These are phyloP conservation scores for Acorus gramineus DNA, from an alignment of 106 monocot species.

Conservation along the genomic window DNA sequence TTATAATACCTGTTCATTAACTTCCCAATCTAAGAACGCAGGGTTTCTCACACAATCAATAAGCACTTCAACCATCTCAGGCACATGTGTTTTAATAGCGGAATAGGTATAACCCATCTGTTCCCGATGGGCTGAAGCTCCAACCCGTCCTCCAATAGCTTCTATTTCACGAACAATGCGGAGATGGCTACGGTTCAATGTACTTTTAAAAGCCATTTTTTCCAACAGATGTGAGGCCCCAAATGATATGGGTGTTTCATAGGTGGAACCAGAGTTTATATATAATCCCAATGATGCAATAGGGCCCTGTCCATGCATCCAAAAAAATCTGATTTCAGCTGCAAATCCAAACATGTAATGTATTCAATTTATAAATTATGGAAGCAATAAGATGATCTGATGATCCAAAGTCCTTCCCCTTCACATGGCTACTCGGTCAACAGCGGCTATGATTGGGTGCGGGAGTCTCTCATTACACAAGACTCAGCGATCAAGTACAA, in stretches of 20 bases:
- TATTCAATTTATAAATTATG: neutral
- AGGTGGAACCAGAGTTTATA: slow-evolving; percentile 66
- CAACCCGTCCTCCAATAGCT: slow-evolving; percentile 65
- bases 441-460: no score
- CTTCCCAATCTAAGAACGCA: slow-evolving; percentile 78
- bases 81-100: slow-evolving; percentile 66
- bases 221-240: slow-evolving; percentile 64
- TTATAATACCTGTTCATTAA: slow-evolving; percentile 66
- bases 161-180: slow-evolving; percentile 71
- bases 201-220: slow-evolving; percentile 70
- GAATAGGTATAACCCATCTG: slow-evolving; percentile 77
- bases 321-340: no score
- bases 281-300: slow-evolving; percentile 64
- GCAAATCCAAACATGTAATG: no score
- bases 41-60: slow-evolving; percentile 67
- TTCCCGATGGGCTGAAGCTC: slow-evolving; percentile 65
- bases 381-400: neutral
- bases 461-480: no score
- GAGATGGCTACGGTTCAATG: slow-evolving; percentile 67
- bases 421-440: no score
- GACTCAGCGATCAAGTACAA: no score
- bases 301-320: slow-evolving; percentile 29
- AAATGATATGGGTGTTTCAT: slow-evolving; percentile 42
- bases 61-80: slow-evolving; percentile 85
- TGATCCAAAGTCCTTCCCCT: no score